phyloP scores from a whole-genome alignment of 169 alveolate genomes.

The Plasmodium vinckei region DNA sequence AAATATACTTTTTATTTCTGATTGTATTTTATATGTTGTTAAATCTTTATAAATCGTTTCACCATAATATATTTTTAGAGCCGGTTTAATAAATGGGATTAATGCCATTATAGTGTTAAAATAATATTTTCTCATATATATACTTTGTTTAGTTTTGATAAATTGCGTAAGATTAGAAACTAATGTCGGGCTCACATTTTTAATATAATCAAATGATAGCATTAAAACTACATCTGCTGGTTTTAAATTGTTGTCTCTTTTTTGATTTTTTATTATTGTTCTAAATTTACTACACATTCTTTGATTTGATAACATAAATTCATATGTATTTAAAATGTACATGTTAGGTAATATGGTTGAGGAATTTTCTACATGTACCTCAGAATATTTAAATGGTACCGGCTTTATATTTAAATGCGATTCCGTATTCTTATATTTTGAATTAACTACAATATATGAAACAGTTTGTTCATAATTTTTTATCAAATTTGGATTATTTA shows the following conservation, averaged over 20 bases:
- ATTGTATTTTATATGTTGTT: slow-evolving; percentile 4
- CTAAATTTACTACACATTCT: slow-evolving; percentile 15
- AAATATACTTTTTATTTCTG: slow-evolving; percentile 14
- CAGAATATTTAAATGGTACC: slow-evolving; percentile 19
- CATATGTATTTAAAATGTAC: slow-evolving; percentile 41
- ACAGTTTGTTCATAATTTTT: slow-evolving; percentile 21
- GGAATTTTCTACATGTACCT: neutral
- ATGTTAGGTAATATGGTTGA: slow-evolving; percentile 22
- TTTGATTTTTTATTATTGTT: slow-evolving; percentile 16
- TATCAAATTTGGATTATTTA: slow-evolving; percentile 11
- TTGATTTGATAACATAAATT: slow-evolving; percentile 39
- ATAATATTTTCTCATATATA: slow-evolving; percentile 26
- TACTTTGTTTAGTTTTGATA: slow-evolving; percentile 13
- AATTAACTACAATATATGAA: neutral
- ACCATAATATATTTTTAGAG: slow-evolving; percentile 50
- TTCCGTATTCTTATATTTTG: neutral
- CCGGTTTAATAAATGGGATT: slow-evolving; percentile 65
- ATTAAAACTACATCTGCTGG: slow-evolving; percentile 22
- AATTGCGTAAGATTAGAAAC: slow-evolving; percentile 21
- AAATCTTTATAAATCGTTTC: neutral
- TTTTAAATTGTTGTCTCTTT: slow-evolving; percentile 18
- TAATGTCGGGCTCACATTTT: slow-evolving; percentile 9
- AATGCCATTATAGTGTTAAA: slow-evolving; percentile 29
- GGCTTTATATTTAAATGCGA: slow-evolving; percentile 37
- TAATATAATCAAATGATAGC: slow-evolving; percentile 24